Evolutionary conservation across 176 grass and related monocot species (phyloP).

Genomic region (Hordeum marinum): DNA sequence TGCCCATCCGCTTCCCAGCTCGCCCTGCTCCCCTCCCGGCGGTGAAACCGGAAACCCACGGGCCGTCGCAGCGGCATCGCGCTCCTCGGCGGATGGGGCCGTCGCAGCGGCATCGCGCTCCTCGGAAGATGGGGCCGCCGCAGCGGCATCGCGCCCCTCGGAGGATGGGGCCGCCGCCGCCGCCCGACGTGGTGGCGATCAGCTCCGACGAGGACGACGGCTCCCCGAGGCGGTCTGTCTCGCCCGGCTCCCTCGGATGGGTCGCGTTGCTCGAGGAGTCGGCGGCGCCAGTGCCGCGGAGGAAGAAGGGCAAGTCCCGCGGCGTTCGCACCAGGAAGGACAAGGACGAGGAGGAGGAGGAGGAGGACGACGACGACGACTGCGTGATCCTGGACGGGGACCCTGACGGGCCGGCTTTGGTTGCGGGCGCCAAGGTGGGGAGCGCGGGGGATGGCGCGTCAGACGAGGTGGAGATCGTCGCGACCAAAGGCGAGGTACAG

Average conservation of each 20-base stretch:
- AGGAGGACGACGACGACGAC: constrained; percentile 48
- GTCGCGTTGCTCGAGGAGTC: not conserved
- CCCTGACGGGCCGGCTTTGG: constrained; percentile 37
- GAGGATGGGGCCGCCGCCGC: too few species aligned
- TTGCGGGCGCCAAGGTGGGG: constrained; percentile 14
- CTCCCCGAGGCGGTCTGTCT: not conserved
- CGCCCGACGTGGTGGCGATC: too few species aligned
- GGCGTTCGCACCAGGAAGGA: too few species aligned
- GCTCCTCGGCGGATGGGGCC: too few species aligned
- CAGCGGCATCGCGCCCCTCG: too few species aligned
- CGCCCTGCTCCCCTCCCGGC: too few species aligned
- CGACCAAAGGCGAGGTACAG: constrained; percentile 65
- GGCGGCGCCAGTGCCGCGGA: not conserved
- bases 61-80: too few species aligned
- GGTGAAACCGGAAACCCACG: too few species aligned
- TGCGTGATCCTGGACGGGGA: constrained; percentile 63
- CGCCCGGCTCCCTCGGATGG: not conserved
- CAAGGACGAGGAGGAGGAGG: constrained; percentile 26
- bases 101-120: too few species aligned
- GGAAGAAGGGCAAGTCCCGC: not conserved
- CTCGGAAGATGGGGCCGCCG: too few species aligned
- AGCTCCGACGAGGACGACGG: not conserved
- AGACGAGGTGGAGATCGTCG: constrained; percentile 74
- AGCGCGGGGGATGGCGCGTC: constrained; percentile 14
- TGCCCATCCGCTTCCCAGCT: too few species aligned